Percentiles rank a stretch among this genome's conserved stretches.
Evolutionary conservation across 1,284 basidiomycete genomes (phyloP).

Genomic region (Pseudozyma tsukubaensis): DNA sequence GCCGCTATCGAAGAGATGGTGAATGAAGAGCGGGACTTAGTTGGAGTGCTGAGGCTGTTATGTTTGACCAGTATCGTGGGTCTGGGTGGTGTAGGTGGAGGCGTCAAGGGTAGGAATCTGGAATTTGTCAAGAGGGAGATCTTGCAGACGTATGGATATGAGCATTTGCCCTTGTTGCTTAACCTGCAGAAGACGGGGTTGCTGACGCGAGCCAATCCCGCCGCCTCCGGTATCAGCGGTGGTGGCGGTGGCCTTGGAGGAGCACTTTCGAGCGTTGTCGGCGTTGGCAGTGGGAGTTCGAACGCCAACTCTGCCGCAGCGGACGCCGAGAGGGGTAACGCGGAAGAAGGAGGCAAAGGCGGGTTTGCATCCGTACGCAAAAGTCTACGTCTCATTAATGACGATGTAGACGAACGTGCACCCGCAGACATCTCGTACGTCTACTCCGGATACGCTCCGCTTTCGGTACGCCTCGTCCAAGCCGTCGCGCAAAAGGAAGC

Average conservation of each 20-base stretch:
- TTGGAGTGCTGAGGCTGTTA: slow-evolving; percentile 76
- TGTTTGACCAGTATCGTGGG: slow-evolving; percentile 84
- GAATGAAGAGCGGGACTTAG: slow-evolving; percentile 49
- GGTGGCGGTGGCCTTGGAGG: slow-evolving; percentile 24
- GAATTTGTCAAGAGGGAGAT: slow-evolving; percentile 92
- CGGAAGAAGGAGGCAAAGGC: slow-evolving; percentile 49
- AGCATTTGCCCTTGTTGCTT: slow-evolving; percentile 84
- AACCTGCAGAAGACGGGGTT: slow-evolving; percentile 81
- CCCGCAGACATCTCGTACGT: slow-evolving; percentile 95
- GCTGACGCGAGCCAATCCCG: slow-evolving; percentile 61
- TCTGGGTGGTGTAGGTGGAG: slow-evolving; percentile 72
- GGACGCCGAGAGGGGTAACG: slow-evolving; percentile 14
- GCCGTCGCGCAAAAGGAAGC: slow-evolving; percentile 90
- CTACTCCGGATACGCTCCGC: slow-evolving; percentile 96
- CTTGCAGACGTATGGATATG: slow-evolving; percentile 93
- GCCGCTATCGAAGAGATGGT: slow-evolving; percentile 62
- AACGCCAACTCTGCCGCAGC: background rate
- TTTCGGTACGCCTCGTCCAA: slow-evolving; percentile 90
- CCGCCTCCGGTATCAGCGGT: background rate
- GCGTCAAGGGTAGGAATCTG: slow-evolving; percentile 85
- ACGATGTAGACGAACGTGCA: slow-evolving; percentile 78
- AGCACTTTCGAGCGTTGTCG: slow-evolving; percentile 42
- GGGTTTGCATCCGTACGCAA: slow-evolving; percentile 82
- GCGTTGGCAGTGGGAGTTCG: slow-evolving; percentile 15
- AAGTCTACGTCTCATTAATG: slow-evolving; percentile 88